A percentile compares a stretch with the other conserved stretches of the same genome.
These are phyloP conservation scores for Parasarocladium wereldwijsianum DNA, from an alignment of 2,329 filamentous ascomycete species.

Conservation along the genomic window DNA sequence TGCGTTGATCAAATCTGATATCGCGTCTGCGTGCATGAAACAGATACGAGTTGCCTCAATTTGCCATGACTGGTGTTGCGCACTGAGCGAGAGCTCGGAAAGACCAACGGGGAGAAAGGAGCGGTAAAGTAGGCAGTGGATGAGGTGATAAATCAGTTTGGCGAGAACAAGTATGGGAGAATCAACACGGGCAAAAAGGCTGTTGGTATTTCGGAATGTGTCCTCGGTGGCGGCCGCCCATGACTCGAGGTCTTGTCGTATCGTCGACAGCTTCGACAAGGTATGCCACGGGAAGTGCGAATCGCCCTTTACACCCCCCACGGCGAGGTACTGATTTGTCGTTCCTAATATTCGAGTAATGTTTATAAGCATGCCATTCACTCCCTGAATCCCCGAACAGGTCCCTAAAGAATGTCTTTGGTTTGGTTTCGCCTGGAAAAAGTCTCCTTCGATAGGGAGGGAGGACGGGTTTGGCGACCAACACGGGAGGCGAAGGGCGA, in stretches of 20 bases:
- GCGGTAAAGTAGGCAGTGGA: conserved; percentile 76
- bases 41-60: conserved; percentile 83
- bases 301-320: conserved; percentile 76
- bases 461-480: conserved; percentile 50
- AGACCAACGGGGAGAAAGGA: conserved; percentile 78
- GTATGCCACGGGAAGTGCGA: conserved; percentile 87
- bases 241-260: conserved; percentile 68
- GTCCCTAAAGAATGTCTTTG: conserved; percentile 56
- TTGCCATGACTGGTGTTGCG: conserved; percentile 84
- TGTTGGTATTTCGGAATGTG: conserved; percentile 60
- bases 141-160: conserved; percentile 75
- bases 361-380: conserved; percentile 69
- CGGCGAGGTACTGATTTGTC: conserved; percentile 71
- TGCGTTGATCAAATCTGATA: conserved; percentile 68
- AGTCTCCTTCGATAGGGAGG: conserved; percentile 58
- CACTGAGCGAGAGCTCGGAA: conserved; percentile 61
- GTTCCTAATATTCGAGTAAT: conserved; percentile 70
- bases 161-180: conserved; percentile 67
- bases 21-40: conserved; percentile 74
- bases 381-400: conserved; percentile 58
- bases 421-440: conserved; percentile 68
- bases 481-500: conserved; percentile 60
- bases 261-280: conserved; percentile 71
- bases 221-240: conserved; percentile 76
- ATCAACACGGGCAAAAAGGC: conserved; percentile 63